Evolutionary conservation across 148 eudicot species (phyloP), one percentile per base, ranked within the genome.

Genomic region (Persicaria tinctoria): DNA sequence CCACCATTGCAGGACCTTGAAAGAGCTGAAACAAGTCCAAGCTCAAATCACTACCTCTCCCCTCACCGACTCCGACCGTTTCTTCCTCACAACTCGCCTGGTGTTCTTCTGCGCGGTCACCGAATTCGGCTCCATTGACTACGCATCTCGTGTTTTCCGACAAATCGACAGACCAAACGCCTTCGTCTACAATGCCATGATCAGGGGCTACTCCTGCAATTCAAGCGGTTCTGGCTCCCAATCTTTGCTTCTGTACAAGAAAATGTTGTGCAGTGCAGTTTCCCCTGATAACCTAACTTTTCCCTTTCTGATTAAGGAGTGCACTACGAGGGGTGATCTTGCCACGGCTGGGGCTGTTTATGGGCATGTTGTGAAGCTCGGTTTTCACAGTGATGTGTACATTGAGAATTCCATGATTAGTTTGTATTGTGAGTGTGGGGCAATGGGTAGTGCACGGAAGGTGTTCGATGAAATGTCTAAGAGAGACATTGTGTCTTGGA

Each of bases 401-500:
- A 74, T 83, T 46, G 77, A 70, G 46, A 91, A 91, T 80, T 51
- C 77, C 66, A 55, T 91, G 84, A 89, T 91, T 38, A 72, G 51
- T 80, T 76, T 88, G 74, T 81, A 83, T 60, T 63, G 74, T 48
- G 87, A 78, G 55, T 84, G 80, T 79, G 84, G 89, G 79, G 73
- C 53, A 54, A 10, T 91, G 78, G 68, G 17, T 7, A 72, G 72
- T 81, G 90, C 93, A 45, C 72, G 75, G 54, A 79, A 72, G 72
- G 55, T 89, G 80, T 91, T 91, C 46, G 93, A 89, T 78, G 88
- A 82, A 83, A 86, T 85, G 85, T 55, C 80, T 12, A 41, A 74
- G 6, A 79, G 82, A 49, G 93, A 91, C 82, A 77, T 86, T 68
- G 89, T 91, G 74, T 84, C 93, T 1, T 91, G 98, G 98, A 87